Base-by-base conservation (phyloP, 2,329 filamentous ascomycete genomes). In the Colletotrichum endophyticum region DNA sequence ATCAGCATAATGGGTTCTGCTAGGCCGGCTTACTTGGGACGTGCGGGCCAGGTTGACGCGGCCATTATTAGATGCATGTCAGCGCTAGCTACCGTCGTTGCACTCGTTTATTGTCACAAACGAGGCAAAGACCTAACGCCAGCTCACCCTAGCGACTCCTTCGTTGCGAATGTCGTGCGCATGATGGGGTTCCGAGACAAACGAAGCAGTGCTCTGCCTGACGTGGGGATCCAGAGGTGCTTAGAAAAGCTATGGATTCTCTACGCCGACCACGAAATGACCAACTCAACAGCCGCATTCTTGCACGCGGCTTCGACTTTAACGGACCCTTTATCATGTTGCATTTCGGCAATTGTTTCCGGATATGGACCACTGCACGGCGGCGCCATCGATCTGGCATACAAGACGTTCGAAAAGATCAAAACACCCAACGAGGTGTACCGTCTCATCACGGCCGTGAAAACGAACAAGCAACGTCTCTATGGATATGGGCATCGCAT, bases 231-330 rank as follows among this genome's bases (percentile, higher is more conserved):
- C 8, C 77, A 82, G 44, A 73, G 59, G 27, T 81, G 75, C 76
- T 86, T 75, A 80, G 82, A 70, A 80, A 84, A 79, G 76, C 81
- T 83, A 59, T 89, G 78, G 85, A 88, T 88, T 28, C 81, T 90
- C 3, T 86, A 87, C 73, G 84, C 85, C 1, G 88, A 85, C 78
- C 88, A 90, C 75, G 89, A 88, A 75, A 88, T 89, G 85, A 88
- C 88, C 22, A 84, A 87, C 64, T 87, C 87, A 0, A 89, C 87
- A 1, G 86, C 87, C 7, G 85, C 87, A 1, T 83, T 88, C 68
- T 81, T 89, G 5, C 85, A 88, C 62, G 85, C 87, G 3, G 85
- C 87, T 2, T 89, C 88, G 5, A 86, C 87, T 1, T 82, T 90
- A 0, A 83, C 87, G 2, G 88, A 90, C 76, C 87, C 88, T 0